Conservation (phyloP, 495 filamentous ascomycete species). For the Darksidea phi region DNA sequence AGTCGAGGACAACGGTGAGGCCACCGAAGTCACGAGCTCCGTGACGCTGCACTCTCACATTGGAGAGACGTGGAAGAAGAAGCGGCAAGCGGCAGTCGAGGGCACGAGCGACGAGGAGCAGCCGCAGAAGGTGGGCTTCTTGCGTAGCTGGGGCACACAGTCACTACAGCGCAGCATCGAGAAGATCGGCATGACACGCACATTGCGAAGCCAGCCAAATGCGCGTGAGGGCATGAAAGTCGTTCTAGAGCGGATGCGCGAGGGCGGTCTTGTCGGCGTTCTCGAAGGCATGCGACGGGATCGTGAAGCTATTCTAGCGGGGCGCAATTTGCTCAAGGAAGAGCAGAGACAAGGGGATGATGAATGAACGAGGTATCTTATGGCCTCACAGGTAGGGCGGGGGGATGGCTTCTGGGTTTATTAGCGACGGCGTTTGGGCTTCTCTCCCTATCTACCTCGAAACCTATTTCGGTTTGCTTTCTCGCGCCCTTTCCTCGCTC, state of each 20-base stretch:
- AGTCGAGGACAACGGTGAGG: constrained; percentile 52
- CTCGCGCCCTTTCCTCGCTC: too few species aligned
- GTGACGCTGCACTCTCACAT: constrained; percentile 84
- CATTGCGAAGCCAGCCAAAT: constrained; percentile 77
- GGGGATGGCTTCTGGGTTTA: neutral
- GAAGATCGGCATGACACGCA: constrained; percentile 77
- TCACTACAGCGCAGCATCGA: constrained; percentile 89
- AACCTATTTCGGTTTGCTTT: too few species aligned
- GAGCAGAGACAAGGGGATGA: neutral
- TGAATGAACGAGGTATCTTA: constrained; percentile 5
- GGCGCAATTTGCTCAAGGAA: constrained; percentile 11
- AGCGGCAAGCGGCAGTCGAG: constrained; percentile 46
- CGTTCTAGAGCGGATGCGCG: constrained; percentile 80
- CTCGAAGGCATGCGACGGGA: constrained; percentile 81
- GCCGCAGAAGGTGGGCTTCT: constrained; percentile 58
- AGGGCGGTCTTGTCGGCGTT: constrained; percentile 79
- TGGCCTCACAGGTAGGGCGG: neutral
- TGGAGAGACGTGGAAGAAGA: constrained; percentile 64
- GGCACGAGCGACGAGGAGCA: constrained; percentile 51
- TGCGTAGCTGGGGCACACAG: constrained; percentile 71
- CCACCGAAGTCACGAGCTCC: constrained; percentile 77
- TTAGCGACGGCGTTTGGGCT: constrained; percentile 8
- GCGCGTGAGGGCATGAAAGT: constrained; percentile 94
- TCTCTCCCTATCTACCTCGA: constrained; percentile 3
- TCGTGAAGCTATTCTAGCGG: constrained; percentile 41